These are phyloP conservation scores for Striga asiatica DNA, from an alignment of 257 asterid species.

Conservation along the genomic window DNA sequence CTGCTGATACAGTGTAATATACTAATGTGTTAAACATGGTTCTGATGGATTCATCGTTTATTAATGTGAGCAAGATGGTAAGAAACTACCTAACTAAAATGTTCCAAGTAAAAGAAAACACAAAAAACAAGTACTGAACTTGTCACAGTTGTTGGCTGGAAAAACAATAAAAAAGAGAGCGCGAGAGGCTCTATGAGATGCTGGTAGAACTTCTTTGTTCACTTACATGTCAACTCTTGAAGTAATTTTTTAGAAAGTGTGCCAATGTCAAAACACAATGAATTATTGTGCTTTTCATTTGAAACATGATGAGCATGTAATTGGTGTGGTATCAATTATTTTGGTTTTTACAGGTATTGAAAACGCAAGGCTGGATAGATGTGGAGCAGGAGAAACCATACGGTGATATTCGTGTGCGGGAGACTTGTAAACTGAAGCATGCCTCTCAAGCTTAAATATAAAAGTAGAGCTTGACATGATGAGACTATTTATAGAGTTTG, in stretches of 20 bases:
- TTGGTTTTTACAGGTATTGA: slow-evolving; percentile 43
- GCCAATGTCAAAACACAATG: too few relatives aligned
- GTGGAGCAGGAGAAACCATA: slow-evolving; percentile 56
- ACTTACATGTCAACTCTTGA: too few relatives aligned
- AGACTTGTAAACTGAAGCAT: slow-evolving; percentile 32
- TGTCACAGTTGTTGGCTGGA: slow-evolving; percentile 32
- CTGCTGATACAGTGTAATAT: neutral
- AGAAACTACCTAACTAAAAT: slow-evolving; percentile 34
- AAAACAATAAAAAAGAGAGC: slow-evolving; percentile 50
- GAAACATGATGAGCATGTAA: neutral
- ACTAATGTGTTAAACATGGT: neutral
- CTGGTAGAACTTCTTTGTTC: slow-evolving; percentile 38
- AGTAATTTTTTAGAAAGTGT: neutral
- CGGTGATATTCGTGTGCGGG: slow-evolving; percentile 35
- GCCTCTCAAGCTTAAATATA: neutral
- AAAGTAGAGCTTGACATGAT: neutral
- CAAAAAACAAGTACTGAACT: slow-evolving; percentile 25
- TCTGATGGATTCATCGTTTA: neutral
- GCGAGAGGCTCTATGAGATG: slow-evolving; percentile 61
- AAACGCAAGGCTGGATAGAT: slow-evolving; percentile 39
- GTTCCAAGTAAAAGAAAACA: slow-evolving; percentile 29
- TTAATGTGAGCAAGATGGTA: slow-evolving; percentile 28
- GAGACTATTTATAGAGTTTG: neutral
- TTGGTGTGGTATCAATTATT: neutral
- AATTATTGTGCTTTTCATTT: too few relatives aligned